Percentiles rank a stretch among this genome's conserved stretches.
These are phyloP conservation scores for Pterocarpus macrocarpus DNA, from an alignment of 306 rosid genomes.

Conservation along the genomic window DNA sequence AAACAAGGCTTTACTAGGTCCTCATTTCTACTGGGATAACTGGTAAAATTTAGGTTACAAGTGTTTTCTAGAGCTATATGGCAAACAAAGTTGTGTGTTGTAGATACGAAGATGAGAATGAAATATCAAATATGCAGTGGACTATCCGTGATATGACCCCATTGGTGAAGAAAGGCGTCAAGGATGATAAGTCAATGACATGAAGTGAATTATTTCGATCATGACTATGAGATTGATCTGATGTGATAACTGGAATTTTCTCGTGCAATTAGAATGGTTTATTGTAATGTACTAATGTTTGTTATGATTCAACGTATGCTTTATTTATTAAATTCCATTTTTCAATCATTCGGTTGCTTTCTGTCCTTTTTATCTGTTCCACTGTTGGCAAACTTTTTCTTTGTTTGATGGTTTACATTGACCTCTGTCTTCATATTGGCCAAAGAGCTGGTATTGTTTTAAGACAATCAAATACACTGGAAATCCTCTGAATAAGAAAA, in stretches of 20 bases:
- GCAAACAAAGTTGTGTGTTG: too few species aligned
- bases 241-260: neutral
- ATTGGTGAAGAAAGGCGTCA: conserved; percentile 8
- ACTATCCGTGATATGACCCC: neutral
- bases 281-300: neutral
- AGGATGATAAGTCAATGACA: neutral
- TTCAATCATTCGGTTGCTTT: neutral
- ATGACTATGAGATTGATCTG: neutral
- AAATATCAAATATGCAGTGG: neutral
- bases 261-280: neutral
- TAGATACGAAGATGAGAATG: neutral
- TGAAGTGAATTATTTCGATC: neutral
- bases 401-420: neutral
- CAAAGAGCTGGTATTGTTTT: too few species aligned
- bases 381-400: neutral
- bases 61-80: neutral
- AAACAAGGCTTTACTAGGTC: conserved; percentile 4
- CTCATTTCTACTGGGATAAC: conserved; percentile 24
- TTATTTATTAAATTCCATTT: neutral
- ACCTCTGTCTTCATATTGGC: too few species aligned
- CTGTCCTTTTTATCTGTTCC: neutral
- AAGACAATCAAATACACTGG: too few species aligned
- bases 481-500: too few species aligned
- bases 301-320: neutral
- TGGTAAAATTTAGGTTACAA: neutral